Evolutionary conservation across 257 asterid genomes (phyloP).

Genomic region (Nicotiana knightiana): DNA sequence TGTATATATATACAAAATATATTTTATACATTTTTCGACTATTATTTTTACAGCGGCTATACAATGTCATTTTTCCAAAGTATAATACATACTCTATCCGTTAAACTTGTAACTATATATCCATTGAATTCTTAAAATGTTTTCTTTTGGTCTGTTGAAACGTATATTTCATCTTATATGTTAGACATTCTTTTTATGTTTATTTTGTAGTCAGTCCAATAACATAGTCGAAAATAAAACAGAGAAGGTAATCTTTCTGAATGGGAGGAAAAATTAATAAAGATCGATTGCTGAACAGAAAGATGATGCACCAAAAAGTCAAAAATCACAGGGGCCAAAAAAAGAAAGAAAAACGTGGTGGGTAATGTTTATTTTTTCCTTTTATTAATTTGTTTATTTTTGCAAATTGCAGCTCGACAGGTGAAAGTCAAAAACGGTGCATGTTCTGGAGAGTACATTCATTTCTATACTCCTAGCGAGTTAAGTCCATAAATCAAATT

Average conservation of each 20-base stretch:
- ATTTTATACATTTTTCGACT: too few relatives aligned
- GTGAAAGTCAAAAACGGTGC: background rate
- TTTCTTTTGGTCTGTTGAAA: background rate
- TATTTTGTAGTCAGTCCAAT: background rate
- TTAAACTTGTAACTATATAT: too few relatives aligned
- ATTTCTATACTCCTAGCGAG: background rate
- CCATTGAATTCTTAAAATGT: background rate
- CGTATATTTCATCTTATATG: background rate
- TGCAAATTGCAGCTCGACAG: background rate
- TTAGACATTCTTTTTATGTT: background rate
- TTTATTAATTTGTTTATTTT: background rate
- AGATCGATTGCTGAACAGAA: background rate
- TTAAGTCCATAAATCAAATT: background rate
- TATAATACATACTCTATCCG: too few relatives aligned
- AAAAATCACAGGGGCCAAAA: background rate
- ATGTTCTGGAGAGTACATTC: background rate
- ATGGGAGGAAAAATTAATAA: background rate
- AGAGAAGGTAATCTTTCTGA: background rate
- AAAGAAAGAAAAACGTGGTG: background rate
- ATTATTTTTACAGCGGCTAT: too few relatives aligned
- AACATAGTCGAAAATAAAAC: background rate
- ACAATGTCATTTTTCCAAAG: too few relatives aligned
- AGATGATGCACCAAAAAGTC: background rate
- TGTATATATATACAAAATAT: too few relatives aligned
- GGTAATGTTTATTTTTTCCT: background rate